Conservation (phyloP, 306 rosid genomes). For the Citrullus mucosospermus region DNA sequence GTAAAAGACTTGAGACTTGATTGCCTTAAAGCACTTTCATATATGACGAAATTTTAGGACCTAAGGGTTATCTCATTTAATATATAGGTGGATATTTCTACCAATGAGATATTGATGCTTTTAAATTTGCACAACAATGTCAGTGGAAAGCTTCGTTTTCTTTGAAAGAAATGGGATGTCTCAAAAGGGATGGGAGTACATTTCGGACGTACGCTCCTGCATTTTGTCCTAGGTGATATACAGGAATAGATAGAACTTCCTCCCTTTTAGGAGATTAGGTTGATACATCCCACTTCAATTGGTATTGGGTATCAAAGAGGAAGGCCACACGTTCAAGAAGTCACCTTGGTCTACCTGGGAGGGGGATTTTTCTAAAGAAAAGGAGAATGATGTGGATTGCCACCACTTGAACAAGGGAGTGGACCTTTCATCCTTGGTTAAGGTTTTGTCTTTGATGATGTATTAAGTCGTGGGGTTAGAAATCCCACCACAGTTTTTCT, state of each 20-base stretch:
- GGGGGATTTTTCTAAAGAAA: not conserved
- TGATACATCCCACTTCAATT: not conserved
- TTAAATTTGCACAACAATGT: not conserved
- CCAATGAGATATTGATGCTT: not conserved
- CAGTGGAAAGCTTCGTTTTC: not conserved
- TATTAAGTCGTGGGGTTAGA: too few relatives aligned
- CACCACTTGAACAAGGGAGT: not conserved
- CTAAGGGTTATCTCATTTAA: not conserved
- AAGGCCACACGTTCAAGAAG: not conserved
- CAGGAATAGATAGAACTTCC: not conserved
- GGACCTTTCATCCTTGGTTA: not conserved
- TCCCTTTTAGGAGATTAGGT: not conserved
- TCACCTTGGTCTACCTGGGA: not conserved
- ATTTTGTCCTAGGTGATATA: not conserved
- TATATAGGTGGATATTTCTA: not conserved
- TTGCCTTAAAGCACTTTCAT: not conserved
- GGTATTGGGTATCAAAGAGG: not conserved
- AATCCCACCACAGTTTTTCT: too few relatives aligned
- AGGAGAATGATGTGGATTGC: not conserved
- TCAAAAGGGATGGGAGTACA: not conserved
- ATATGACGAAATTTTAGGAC: too few relatives aligned
- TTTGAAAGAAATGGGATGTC: not conserved
- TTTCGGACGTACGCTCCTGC: not conserved
- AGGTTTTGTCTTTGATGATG: not conserved
- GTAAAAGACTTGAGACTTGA: too few relatives aligned